Evolutionary conservation across 306 rosid species (phyloP), one percentile per base, ranked within the genome.

Genomic region (Trifolium dubium): DNA sequence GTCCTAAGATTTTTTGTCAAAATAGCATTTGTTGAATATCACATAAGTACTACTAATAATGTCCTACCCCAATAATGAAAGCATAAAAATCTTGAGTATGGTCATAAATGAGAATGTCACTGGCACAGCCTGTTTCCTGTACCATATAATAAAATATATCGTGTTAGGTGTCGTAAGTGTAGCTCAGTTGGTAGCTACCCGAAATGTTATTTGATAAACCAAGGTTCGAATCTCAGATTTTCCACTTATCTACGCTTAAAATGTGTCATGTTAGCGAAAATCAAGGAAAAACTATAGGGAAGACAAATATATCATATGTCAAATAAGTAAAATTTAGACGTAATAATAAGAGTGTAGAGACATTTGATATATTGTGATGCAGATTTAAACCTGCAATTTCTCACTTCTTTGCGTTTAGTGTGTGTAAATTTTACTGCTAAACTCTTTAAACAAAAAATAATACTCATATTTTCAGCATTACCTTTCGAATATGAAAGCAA

Each of bases 31-130:
- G 46, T 39, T 41, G 23, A 77, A 31, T 56, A 39, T 39, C 12
- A 40, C 46, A 28, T 10, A 61, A 29, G 40, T 32, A 41, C 10
- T 37, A 37, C 9, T 10, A 28, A 3, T 3, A 49, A 56, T 8
- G 56, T 64, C 12, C 8, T 77, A 88, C 90, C 90, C 92, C 18
- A 88, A n/a, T 5, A 88, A 82, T 37, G 92, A 65, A 63, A 61
- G 71, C 74, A 75, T 12, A 73, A 88, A 88, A 80, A 86, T 84
- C 84, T 88, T 88, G 86, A 85, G 78, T 72, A 82, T 64, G 74
- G 71, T 84, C 34, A 40, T 9, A 53, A 78, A 78, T 4, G 90
- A 86, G 6, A 84, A 80, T 29, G 80, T 54, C 73, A 64, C 71
- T 53, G 81, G 61, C 53, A 58, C 75, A 14, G 32, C 85, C 53